These are phyloP conservation scores for Madurella mycetomatis DNA, from an alignment of 2,329 filamentous ascomycete species.

Conservation along the genomic window DNA sequence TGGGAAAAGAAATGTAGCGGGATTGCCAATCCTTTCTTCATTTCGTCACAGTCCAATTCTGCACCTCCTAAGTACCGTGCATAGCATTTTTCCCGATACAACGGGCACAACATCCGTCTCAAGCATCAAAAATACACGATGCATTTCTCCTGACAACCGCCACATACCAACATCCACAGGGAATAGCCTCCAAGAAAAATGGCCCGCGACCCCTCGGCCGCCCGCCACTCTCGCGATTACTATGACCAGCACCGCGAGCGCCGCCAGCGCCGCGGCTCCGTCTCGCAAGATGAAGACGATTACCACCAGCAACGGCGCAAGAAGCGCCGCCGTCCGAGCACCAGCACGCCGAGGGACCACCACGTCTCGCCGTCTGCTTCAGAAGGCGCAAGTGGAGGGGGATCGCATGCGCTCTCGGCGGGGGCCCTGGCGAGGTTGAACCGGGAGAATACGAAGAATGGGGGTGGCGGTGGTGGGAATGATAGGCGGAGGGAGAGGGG, in stretches of 20 bases:
- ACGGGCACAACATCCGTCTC: too few species aligned
- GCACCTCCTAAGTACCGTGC: too few species aligned
- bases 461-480: background rate
- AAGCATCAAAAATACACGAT: background rate
- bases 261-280: constrained; percentile 9
- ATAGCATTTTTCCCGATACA: too few species aligned
- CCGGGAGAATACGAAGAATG: constrained; percentile 7
- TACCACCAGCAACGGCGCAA: constrained; percentile 7
- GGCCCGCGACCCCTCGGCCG: constrained; percentile 17
- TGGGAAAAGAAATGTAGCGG: constrained; percentile 19
- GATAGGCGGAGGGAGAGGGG: constrained; percentile 3
- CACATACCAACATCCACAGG: background rate
- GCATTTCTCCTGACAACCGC: background rate
- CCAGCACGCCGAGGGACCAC: background rate
- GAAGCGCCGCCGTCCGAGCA: constrained; percentile 5
- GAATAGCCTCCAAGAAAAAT: constrained; percentile 6
- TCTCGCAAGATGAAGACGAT: background rate
- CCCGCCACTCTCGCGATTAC: constrained; percentile 7
- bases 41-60: too few species aligned
- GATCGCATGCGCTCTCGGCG: constrained; percentile 12
- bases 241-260: constrained; percentile 2
- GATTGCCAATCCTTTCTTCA: background rate
- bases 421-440: constrained; percentile 18
- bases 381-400: background rate
- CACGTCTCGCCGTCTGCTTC: constrained; percentile 2